Conservation (phyloP, 2,329 filamentous ascomycete genomes). For the Fusarium tanahbumbuense region DNA sequence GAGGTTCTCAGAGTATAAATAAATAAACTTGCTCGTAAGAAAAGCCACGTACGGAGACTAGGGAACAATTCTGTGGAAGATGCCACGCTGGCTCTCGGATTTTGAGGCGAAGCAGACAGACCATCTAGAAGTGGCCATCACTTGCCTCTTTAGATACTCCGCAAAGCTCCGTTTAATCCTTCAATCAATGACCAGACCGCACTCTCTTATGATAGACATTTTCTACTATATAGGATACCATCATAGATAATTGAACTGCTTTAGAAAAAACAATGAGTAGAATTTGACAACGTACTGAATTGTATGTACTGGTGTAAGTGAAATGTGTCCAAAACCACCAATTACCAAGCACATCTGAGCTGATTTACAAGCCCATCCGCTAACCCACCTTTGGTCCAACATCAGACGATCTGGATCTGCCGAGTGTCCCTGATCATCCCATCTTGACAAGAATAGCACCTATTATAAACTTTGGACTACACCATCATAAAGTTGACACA, state of each 20-base stretch:
- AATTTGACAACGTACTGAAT: too few species aligned
- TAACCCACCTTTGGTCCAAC: constrained; percentile 11
- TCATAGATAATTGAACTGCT: too few species aligned
- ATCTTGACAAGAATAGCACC: not conserved
- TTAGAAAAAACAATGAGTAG: not conserved
- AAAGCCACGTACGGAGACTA: constrained; percentile 8
- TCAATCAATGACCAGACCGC: not conserved
- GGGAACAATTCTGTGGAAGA: constrained; percentile 24
- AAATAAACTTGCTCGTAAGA: not conserved
- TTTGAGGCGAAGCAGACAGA: constrained; percentile 27
- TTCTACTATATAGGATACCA: too few species aligned
- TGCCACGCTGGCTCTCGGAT: constrained; percentile 44
- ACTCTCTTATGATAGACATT: too few species aligned
- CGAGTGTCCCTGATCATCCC: constrained; percentile 10
- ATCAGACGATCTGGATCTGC: constrained; percentile 32
- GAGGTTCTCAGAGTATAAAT: not conserved
- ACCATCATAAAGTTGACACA: not conserved
- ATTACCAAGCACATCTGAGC: constrained; percentile 22
- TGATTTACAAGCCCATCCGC: constrained; percentile 31
- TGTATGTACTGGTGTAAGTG: constrained; percentile 8
- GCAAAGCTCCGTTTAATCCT: not conserved
- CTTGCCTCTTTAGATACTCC: constrained; percentile 3
- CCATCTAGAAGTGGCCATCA: constrained; percentile 23
- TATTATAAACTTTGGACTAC: not conserved
- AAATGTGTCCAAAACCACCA: constrained; percentile 36